phyloP scores from a whole-genome alignment of 306 rosid species.

The Citrullus colocynthis region DNA sequence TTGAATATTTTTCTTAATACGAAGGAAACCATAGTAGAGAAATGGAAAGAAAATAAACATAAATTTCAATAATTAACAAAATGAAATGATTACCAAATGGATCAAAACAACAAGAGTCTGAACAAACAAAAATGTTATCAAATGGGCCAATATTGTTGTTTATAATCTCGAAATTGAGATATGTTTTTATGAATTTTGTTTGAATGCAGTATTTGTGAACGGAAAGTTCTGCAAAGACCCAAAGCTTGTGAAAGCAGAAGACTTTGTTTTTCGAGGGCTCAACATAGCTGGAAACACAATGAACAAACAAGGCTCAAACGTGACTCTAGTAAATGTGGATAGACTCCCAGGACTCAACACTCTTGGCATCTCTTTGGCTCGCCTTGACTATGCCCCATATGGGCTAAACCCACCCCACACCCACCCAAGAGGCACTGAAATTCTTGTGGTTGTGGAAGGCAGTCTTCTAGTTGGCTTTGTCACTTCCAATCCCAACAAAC shows the following conservation, averaged over 20 bases:
- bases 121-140: too few species aligned
- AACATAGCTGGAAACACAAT: neutral
- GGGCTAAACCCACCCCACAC: conserved; percentile 1
- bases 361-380: conserved; percentile 6
- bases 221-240: conserved; percentile 2
- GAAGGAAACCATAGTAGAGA: too few species aligned
- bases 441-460: neutral
- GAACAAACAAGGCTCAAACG: neutral
- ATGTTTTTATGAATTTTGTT: too few species aligned
- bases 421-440: neutral
- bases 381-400: neutral
- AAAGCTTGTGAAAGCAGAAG: neutral
- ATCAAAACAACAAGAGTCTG: too few species aligned
- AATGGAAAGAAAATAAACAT: too few species aligned
- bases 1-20: too few species aligned
- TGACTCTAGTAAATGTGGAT: neutral
- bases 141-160: too few species aligned
- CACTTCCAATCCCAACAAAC: neutral
- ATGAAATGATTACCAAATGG: too few species aligned
- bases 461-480: neutral
- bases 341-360: neutral
- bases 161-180: neutral
- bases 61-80: too few species aligned
- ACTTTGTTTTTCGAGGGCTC: neutral
- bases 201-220: neutral